Base-by-base conservation (phyloP, 108 stramenopile species). In the Skeletonema costatum region DNA sequence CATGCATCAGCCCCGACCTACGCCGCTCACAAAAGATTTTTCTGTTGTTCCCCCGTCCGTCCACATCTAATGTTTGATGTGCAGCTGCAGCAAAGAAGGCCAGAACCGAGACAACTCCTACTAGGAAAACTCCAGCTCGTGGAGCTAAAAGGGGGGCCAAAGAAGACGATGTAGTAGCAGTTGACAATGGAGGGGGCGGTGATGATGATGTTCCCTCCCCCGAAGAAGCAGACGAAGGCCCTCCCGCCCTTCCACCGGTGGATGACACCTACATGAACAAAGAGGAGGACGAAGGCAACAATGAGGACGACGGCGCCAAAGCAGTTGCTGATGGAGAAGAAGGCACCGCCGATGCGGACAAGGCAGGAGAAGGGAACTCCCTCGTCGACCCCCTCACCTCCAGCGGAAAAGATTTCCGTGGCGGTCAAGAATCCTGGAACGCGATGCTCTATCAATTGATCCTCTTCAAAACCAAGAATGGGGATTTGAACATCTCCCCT, bases 371-470 rank as follows among this genome's bases (percentile, higher is more conserved):
- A 10, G 21, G 53, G 21, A 25, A 5, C 39, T 41, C 39, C 25
- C 53, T 56, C 7, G n/a, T 25, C 9, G 53, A 56, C 25, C 41
- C 41, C 48, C 35, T 69, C 48, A 30, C 60, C 70, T 35, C 62
- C 10, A n/a, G 29, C 33, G 62, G n/a, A 12, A 67, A 30, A 19
- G 44, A 73, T 67, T 67, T 46, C 66, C 30, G 25, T 19, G 65
- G 66, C 2, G 75, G 60, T 2, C 60, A 70, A 32, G 75, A 76
- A 8, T 42, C 19, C 32, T 84, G 83, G 83, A 77, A 84, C 51
- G 36, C 56, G 38, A 84, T 84, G 83, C 69, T 84, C 56, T 84
- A 61, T 59, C 38, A 69, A 38, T 68, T 84, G 42, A 63, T 84
- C 33, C 44, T 80, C n/a, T 84, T 65, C 73, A 77, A 78, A 39